Base-by-base conservation (phyloP, 73 alveolate species). In the Paramecium tetraurelia region DNA sequence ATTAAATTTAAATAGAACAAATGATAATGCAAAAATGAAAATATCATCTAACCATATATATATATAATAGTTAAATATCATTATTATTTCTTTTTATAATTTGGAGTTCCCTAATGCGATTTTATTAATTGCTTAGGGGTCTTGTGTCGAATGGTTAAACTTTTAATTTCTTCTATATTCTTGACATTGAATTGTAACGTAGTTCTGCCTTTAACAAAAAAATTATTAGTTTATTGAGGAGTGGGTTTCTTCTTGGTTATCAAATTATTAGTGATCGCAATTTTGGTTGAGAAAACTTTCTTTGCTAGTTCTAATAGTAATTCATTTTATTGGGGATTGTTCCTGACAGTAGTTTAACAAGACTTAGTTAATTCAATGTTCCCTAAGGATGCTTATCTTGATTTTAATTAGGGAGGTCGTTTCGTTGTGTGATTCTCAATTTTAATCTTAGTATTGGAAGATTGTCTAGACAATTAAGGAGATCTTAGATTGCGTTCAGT, bases 181-280 rank as follows among this genome's bases (percentile, higher is more conserved):
- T 75, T 75, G 31, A 41, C 7, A 63, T 33, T 63, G 10, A 27
- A 63, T 33, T 63, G 6, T 3, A 63, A 12, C 9, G 20, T 43
- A n/a, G 68, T 72, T 21, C 59, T 72, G 9, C 90, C 90, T 35
- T 80, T 80, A 21, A 80, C 90, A 80, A 80, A 80, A 21, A 80
- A 80, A 48, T 80, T 80, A 18, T 46, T 40, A 5, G 46, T 20
- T 41, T 27, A 46, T 11, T 41, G 7, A 16, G 70, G 69, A 18
- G 5, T 44, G 21, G 16, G 5, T 80, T 29, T 22, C 72, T 80
- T 80, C 46, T 80, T 80, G 20, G 33, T 80, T 8, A 75, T 0
- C 4, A 20, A 14, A 38, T 29, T 38, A 16, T 38, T 38, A 41
- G 18, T 80, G 1, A 22, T 1, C 5, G 90, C 48, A n/a, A 36